Percentiles rank a stretch among this genome's conserved stretches.
Evolutionary conservation across 2,329 filamentous ascomycete genomes (phyloP).

Genomic region (Apiospora koreana): DNA sequence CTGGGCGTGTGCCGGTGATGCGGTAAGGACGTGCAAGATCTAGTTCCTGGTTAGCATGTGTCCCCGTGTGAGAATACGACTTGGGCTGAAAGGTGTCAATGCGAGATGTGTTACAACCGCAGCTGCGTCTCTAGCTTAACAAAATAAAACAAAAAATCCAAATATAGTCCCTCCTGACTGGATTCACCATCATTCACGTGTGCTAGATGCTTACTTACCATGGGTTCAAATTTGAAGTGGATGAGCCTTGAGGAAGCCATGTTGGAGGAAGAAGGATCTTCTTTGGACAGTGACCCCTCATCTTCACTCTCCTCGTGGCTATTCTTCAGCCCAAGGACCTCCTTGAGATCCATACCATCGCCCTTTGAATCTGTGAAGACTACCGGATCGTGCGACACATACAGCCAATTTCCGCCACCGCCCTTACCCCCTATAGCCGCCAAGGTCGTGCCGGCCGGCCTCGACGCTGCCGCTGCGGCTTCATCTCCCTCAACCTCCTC

Average conservation of each 20-base stretch:
- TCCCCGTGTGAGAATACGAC: background rate
- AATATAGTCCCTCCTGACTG: background rate
- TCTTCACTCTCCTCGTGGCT: constrained; percentile 12
- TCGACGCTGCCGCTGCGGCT: constrained; percentile 20
- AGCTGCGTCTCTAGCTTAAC: background rate
- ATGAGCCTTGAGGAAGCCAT: constrained; percentile 43
- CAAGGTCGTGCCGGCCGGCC: constrained; percentile 34
- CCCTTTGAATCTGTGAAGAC: constrained; percentile 15
- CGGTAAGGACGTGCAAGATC: constrained; percentile 87
- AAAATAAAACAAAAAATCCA: background rate
- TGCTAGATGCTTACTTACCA: constrained; percentile 64
- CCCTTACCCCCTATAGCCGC: constrained; percentile 82
- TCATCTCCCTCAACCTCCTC: constrained; percentile 15
- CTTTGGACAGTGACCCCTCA: background rate
- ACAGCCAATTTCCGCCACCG: constrained; percentile 81
- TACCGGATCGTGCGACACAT: constrained; percentile 80
- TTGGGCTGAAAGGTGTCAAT: too few relatives aligned
- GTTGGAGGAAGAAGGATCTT: background rate
- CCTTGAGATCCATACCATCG: constrained; percentile 22
- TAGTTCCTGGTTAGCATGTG: constrained; percentile 35
- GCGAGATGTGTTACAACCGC: too few relatives aligned
- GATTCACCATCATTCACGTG: background rate
- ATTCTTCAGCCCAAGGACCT: constrained; percentile 32
- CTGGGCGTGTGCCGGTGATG: constrained; percentile 75
- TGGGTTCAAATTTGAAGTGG: constrained; percentile 92